phyloP scores from a whole-genome alignment of 139 green algal genomes.

The Trebouxia sp. region DNA sequence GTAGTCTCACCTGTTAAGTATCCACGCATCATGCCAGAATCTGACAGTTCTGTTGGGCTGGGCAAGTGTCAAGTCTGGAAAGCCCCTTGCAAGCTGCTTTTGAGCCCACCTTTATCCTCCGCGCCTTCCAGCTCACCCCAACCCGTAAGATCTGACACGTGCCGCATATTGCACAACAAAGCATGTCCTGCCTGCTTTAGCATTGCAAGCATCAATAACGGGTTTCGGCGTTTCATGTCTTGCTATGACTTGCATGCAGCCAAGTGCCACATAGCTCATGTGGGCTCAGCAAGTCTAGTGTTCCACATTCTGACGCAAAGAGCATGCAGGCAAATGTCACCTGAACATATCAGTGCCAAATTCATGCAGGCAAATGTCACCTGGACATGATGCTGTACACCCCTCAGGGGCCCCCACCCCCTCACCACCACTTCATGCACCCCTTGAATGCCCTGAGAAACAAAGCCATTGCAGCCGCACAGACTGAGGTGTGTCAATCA shows the following conservation, averaged over 20 bases:
- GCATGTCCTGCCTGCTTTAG: background rate
- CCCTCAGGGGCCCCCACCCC: background rate
- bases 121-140: too few relatives aligned
- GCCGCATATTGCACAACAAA: too few relatives aligned
- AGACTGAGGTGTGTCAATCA: conserved; percentile 28
- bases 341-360: too few relatives aligned
- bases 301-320: too few relatives aligned
- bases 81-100: too few relatives aligned
- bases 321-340: background rate
- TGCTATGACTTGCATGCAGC: background rate
- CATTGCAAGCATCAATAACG: background rate
- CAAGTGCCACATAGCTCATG: background rate
- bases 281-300: background rate
- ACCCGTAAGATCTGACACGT: too few relatives aligned
- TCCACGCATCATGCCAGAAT: too few relatives aligned
- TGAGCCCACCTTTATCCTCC: too few relatives aligned
- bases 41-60: too few relatives aligned
- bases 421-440: background rate
- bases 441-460: conserved; percentile 27
- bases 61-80: too few relatives aligned
- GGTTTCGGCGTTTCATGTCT: background rate
- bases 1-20: too few relatives aligned
- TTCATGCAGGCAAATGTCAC: background rate
- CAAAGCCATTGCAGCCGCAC: conserved; percentile 1
- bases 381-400: conserved; percentile 29